phyloP scores from a whole-genome alignment of 2,329 filamentous ascomycete genomes.

The Alternaria viburni region DNA sequence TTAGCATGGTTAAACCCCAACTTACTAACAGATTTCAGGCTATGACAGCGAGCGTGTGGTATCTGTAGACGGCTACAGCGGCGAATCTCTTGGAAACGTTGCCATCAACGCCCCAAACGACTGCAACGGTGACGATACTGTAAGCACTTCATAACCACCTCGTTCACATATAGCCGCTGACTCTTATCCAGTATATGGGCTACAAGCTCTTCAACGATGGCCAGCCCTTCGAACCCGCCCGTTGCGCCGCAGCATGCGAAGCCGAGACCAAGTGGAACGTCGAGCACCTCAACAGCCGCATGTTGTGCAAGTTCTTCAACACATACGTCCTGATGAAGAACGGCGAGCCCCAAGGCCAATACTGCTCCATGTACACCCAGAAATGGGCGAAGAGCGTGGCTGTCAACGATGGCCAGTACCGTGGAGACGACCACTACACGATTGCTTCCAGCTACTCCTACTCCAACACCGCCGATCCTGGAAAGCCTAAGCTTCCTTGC shows the following conservation, averaged over 20 bases:
- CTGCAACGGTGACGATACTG: neutral
- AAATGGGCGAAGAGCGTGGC: neutral
- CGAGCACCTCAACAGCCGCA: neutral
- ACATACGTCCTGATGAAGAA: neutral
- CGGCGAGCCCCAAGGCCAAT: neutral
- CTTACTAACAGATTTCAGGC: neutral
- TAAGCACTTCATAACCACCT: neutral
- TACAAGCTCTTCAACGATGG: neutral
- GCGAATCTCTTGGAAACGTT: neutral
- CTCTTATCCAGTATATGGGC: neutral
- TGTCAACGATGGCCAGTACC: neutral
- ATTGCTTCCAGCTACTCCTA: neutral
- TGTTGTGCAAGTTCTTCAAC: neutral
- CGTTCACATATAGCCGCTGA: neutral
- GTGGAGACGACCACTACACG: conserved; percentile 3
- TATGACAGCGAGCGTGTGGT: neutral
- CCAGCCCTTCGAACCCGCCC: neutral
- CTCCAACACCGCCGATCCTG: neutral
- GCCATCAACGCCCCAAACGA: neutral
- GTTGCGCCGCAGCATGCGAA: neutral
- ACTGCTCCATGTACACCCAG: neutral
- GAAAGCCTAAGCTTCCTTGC: neutral
- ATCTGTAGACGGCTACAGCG: neutral
- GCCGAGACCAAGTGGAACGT: neutral
- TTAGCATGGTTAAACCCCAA: accelerated